Conservation (phyloP, 495 filamentous ascomycete species). For the Bacidia gigantensis region DNA sequence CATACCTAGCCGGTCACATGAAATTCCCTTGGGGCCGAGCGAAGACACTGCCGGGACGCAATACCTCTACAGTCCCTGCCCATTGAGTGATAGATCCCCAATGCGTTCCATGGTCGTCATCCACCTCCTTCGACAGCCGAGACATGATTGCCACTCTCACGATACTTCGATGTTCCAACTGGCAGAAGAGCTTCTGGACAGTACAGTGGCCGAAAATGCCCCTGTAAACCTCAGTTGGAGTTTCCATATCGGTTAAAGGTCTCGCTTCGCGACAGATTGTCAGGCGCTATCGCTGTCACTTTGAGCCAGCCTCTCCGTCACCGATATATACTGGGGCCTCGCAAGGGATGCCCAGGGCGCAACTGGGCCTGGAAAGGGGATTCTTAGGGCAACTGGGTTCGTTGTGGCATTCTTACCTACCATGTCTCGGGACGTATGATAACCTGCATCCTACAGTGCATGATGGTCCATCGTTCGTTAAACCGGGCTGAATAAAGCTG, state of each 20-base stretch:
- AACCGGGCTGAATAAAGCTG: too few relatives aligned
- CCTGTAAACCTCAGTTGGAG: background rate
- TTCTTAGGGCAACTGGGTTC: background rate
- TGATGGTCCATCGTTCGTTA: too few relatives aligned
- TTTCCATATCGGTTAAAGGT: background rate
- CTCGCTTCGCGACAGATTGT: background rate
- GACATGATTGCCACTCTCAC: background rate
- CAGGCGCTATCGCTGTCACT: background rate
- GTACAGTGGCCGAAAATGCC: background rate
- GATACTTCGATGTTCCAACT: background rate
- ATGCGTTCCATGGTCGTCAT: background rate
- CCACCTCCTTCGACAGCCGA: background rate
- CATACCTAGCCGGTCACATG: background rate
- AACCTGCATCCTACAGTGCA: background rate
- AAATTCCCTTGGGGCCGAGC: background rate
- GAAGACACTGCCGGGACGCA: background rate
- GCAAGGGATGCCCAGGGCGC: background rate
- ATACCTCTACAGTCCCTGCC: background rate
- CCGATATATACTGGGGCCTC: background rate
- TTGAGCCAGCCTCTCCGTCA: background rate
- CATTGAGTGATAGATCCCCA: background rate
- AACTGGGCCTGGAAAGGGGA: background rate
- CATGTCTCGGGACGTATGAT: background rate
- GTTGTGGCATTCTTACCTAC: background rate
- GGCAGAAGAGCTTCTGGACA: background rate